Conservation (phyloP, 2,329 filamentous ascomycete genomes). For the Cladosporium sp. region DNA sequence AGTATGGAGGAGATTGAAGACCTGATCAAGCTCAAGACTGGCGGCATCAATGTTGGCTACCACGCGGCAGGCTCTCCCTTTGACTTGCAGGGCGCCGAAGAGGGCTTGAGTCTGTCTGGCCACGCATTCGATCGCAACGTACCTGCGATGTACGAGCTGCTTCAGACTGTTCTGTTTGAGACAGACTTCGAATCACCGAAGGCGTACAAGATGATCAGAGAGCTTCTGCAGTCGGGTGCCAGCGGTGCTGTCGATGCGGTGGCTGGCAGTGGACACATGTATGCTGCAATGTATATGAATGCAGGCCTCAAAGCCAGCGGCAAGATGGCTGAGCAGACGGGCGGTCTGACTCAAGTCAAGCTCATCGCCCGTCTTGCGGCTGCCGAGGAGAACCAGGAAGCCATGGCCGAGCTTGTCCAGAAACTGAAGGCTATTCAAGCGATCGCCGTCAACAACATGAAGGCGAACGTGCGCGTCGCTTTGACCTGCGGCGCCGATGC, state of each 20-base stretch:
- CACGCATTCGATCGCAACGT: constrained; percentile 88
- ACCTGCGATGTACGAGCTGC: constrained; percentile 80
- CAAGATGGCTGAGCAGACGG: constrained; percentile 74
- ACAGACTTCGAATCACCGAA: constrained; percentile 84
- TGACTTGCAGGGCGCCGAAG: constrained; percentile 63
- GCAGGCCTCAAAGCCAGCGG: constrained; percentile 68
- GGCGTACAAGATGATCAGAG: constrained; percentile 73
- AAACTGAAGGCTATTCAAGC: constrained; percentile 83
- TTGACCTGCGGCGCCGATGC: constrained; percentile 80
- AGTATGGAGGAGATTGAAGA: constrained; percentile 95
- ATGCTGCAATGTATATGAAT: constrained; percentile 76
- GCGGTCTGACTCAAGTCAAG: constrained; percentile 84
- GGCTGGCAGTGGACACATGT: constrained; percentile 82
- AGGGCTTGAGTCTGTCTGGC: constrained; percentile 78
- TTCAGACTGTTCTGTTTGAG: constrained; percentile 73
- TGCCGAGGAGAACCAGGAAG: constrained; percentile 64
- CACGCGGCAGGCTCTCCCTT: constrained; percentile 73
- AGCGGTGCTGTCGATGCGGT: constrained; percentile 89
- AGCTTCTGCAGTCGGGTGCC: constrained; percentile 78
- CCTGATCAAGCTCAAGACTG: constrained; percentile 91
- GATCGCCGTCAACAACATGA: constrained; percentile 60
- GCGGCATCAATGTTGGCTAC: constrained; percentile 78
- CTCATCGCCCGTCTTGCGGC: constrained; percentile 73
- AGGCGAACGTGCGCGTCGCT: constrained; percentile 62
- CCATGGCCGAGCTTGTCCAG: constrained; percentile 50